A percentile compares a stretch with the other conserved stretches of the same genome.
Conservation (phyloP, 208 protist species). For the Acanthamoeba sp. region DNA sequence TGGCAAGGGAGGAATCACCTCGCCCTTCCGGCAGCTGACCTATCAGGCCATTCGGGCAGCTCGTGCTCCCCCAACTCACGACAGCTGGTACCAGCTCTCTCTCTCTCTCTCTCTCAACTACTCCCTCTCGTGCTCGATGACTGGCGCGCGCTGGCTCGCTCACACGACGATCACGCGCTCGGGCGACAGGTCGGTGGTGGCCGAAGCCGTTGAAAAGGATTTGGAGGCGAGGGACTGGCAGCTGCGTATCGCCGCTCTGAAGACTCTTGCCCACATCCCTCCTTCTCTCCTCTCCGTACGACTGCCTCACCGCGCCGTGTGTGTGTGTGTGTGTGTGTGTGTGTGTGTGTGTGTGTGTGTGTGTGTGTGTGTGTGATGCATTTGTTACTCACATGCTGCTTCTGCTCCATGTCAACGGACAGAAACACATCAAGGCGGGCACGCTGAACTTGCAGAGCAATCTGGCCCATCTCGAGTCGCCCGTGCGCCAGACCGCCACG, state of each 20-base stretch:
- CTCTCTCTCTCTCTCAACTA: no score
- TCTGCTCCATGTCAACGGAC: neutral
- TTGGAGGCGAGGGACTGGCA: constrained; percentile 39
- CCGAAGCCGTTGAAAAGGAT: constrained; percentile 20
- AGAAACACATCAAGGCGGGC: constrained; percentile 27
- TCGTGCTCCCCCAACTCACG: neutral
- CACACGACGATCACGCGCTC: neutral
- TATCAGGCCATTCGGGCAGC: constrained; percentile 3
- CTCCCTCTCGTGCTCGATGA: neutral
- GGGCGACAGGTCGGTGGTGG: constrained; percentile 17
- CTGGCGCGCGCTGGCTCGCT: neutral
- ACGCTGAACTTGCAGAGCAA: constrained; percentile 16
- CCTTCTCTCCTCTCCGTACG: constrained; percentile 7
- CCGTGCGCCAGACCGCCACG: constrained; percentile 14
- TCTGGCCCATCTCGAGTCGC: constrained; percentile 16
- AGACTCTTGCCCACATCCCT: constrained; percentile 33
- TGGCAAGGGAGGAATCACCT: neutral
- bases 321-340: no score
- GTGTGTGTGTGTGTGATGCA: no score
- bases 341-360: neutral
- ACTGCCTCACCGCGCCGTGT: no score
- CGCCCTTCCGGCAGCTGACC: constrained; percentile 1
- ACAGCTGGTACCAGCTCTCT: neutral
- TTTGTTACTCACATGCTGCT: no score
- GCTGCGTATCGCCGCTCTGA: constrained; percentile 57